Percentiles rank a stretch among this genome's conserved stretches.
Conservation (phyloP, 148 eudicot species). For the Euryodendron excelsum region DNA sequence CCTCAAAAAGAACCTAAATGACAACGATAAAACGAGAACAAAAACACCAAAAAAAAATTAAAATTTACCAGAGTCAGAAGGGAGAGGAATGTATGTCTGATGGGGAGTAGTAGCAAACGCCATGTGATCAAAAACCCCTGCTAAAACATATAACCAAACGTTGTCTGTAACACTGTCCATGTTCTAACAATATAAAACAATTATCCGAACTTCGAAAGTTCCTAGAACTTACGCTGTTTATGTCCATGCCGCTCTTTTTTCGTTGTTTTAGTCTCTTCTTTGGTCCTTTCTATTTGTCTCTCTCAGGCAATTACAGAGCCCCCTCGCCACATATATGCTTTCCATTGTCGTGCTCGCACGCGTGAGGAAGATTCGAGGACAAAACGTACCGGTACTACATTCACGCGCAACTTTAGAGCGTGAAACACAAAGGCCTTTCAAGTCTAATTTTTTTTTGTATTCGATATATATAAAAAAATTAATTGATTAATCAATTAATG, state of each 20-base stretch:
- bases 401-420: too few relatives aligned
- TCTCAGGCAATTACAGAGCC: not conserved
- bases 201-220: not conserved
- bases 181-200: not conserved
- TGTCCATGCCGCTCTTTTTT: constrained; percentile 4
- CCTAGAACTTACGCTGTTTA: not conserved
- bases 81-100: constrained; percentile 54
- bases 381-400: too few relatives aligned
- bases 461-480: too few relatives aligned
- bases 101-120: constrained; percentile 49
- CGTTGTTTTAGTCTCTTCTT: too few relatives aligned
- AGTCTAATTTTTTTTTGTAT: too few relatives aligned
- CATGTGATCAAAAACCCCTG: constrained; percentile 37
- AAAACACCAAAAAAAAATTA: not conserved
- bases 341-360: too few relatives aligned
- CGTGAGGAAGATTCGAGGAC: too few relatives aligned
- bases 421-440: too few relatives aligned
- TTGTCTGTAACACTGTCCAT: not conserved
- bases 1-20: not conserved
- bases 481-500: too few relatives aligned
- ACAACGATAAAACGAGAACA: not conserved
- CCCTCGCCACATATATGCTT: not conserved
- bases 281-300: not conserved
- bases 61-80: constrained; percentile 51
- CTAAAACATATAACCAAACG: not conserved